Conservation (phyloP, 2,329 filamentous ascomycete genomes). For the Aspergillus clavatus region DNA sequence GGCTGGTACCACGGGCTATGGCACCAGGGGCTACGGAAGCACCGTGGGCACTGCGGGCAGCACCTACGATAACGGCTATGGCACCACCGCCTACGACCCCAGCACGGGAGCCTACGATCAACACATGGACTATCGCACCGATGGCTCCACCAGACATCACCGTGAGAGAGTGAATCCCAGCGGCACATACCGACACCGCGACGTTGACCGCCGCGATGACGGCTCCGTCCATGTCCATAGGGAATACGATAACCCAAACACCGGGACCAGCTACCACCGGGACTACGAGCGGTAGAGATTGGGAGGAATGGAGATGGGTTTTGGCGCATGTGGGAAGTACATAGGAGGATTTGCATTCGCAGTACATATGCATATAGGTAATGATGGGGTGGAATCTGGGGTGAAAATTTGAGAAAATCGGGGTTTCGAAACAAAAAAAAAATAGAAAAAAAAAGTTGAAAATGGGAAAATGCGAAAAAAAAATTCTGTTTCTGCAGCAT, state of each 20-base stretch:
- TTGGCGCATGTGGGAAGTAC: neutral
- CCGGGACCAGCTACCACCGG: constrained; percentile 30
- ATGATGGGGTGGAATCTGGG: neutral
- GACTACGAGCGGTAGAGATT: constrained; percentile 26
- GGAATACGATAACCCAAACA: constrained; percentile 32
- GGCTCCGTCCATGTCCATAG: constrained; percentile 27
- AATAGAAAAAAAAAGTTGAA: constrained; percentile 4
- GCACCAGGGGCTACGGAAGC: constrained; percentile 11
- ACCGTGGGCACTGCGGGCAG: constrained; percentile 13
- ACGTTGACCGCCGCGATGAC: constrained; percentile 29
- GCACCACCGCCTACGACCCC: constrained; percentile 23
- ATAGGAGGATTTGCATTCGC: neutral
- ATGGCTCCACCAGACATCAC: constrained; percentile 24
- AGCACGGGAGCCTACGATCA: constrained; percentile 30
- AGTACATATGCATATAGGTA: neutral
- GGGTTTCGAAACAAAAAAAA: constrained; percentile 5
- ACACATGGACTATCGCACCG: constrained; percentile 30
- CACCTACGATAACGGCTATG: constrained; percentile 23
- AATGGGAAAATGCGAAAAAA: constrained; percentile 1
- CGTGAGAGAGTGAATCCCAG: constrained; percentile 28
- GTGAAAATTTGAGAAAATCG: constrained; percentile 14
- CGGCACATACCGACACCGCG: constrained; percentile 30
- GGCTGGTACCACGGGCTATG: constrained; percentile 15
- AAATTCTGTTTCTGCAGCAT: neutral
- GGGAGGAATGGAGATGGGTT: neutral